A percentile compares a stretch with the other conserved stretches of the same genome.
These are phyloP conservation scores for Penicillium odoratum DNA, from an alignment of 495 filamentous ascomycete species.

Conservation along the genomic window DNA sequence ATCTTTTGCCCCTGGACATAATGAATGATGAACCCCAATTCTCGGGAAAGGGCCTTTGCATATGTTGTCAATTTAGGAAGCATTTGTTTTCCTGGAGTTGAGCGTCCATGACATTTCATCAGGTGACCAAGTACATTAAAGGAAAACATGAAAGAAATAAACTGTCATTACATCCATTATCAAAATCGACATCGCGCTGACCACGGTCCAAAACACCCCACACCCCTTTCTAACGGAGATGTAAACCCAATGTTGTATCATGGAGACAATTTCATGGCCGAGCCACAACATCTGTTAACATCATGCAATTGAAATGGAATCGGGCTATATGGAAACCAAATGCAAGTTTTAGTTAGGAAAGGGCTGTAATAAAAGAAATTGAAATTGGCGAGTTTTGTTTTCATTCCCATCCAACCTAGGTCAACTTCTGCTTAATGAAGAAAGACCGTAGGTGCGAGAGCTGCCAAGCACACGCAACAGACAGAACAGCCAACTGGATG, in stretches of 20 bases:
- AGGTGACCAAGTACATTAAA: constrained; percentile 7
- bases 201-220: constrained; percentile 18
- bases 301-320: constrained; percentile 3
- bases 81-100: neutral
- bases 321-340: constrained; percentile 13
- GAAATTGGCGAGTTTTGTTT: constrained; percentile 5
- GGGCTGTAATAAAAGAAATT: constrained; percentile 19
- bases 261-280: neutral
- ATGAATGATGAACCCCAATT: constrained; percentile 29
- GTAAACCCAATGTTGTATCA: constrained; percentile 1
- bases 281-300: neutral
- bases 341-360: constrained; percentile 22
- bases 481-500: constrained; percentile 85
- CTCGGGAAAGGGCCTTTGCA: constrained; percentile 8
- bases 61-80: neutral
- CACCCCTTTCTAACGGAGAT: constrained; percentile 16
- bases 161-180: constrained; percentile 40
- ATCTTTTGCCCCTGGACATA: constrained; percentile 20
- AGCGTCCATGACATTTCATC: constrained; percentile 1
- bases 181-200: constrained; percentile 29
- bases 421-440: constrained; percentile 99
- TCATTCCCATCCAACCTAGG: constrained; percentile 31
- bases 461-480: constrained; percentile 94
- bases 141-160: constrained; percentile 15
- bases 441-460: constrained; percentile 91